A percentile compares a stretch with the other conserved stretches of the same genome.
Conservation (phyloP, 1,139 yeast species). For the Pneumocystis sp. region DNA sequence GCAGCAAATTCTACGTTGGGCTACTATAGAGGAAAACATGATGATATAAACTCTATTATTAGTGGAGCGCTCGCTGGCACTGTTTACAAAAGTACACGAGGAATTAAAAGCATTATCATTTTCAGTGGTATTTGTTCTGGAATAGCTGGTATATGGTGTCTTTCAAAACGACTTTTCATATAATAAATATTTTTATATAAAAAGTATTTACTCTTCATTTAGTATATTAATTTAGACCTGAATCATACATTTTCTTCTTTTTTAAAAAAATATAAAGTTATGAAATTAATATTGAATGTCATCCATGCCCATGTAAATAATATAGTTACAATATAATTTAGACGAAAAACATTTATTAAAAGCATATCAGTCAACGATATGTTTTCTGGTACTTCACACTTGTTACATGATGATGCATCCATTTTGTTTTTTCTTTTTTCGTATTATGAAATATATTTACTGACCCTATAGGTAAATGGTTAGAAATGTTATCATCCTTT, state of each 20-base stretch:
- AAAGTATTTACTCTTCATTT: not conserved
- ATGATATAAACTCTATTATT: slow-evolving; percentile 62
- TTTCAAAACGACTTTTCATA: not conserved
- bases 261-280: not conserved
- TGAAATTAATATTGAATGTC: not conserved
- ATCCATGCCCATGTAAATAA: not conserved
- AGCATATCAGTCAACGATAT: not conserved
- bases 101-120: not conserved
- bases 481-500: not conserved
- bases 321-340: not conserved
- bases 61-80: slow-evolving; percentile 95
- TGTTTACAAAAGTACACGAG: slow-evolving; percentile 61
- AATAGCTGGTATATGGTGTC: not conserved
- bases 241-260: not conserved
- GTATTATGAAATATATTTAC: not conserved
- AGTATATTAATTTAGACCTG: not conserved
- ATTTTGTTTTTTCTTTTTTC: not conserved
- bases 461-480: not conserved
- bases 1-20: slow-evolving; percentile 68
- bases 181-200: not conserved
- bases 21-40: slow-evolving; percentile 73
- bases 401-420: not conserved
- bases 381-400: too few species aligned
- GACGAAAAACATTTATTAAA: not conserved
- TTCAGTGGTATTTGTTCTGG: not conserved